Percentiles rank a stretch among this genome's conserved stretches.
Evolutionary conservation across 495 filamentous ascomycete species (phyloP).

Genomic region (Podospora tetraspora): DNA sequence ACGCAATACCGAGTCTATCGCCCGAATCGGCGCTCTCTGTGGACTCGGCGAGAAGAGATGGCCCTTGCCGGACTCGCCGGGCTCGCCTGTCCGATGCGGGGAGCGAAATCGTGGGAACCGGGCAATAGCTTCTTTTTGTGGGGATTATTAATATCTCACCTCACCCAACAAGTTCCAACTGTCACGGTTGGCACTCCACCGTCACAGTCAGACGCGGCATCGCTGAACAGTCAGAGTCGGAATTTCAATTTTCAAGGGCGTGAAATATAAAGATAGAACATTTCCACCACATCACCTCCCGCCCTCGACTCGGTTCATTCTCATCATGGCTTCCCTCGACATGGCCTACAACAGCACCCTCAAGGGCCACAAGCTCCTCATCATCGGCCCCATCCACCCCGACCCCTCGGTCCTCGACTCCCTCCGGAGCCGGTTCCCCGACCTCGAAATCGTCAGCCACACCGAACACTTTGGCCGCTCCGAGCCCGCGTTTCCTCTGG

Average conservation of each 20-base stretch:
- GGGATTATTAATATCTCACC: neutral
- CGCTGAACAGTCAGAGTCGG: neutral
- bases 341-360: conserved; percentile 35
- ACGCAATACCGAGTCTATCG: neutral
- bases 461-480: conserved; percentile 11
- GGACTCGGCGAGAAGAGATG: neutral
- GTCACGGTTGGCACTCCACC: neutral
- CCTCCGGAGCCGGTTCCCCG: conserved; percentile 47
- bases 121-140: neutral
- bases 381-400: conserved; percentile 42
- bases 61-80: neutral
- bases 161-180: too few relatives aligned
- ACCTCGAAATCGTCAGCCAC: conserved; percentile 41
- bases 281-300: neutral
- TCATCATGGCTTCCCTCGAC: neutral
- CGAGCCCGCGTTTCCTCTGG: conserved; percentile 18
- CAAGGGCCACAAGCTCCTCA: conserved; percentile 40
- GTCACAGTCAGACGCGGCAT: neutral
- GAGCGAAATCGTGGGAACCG: neutral
- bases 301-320: neutral
- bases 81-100: neutral
- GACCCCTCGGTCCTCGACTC: conserved; percentile 37
- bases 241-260: neutral
- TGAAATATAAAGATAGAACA: neutral
- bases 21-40: neutral